These are phyloP conservation scores for Phaeosphaeriaceae sp. DNA, from an alignment of 2,329 filamentous ascomycete species.

Conservation along the genomic window DNA sequence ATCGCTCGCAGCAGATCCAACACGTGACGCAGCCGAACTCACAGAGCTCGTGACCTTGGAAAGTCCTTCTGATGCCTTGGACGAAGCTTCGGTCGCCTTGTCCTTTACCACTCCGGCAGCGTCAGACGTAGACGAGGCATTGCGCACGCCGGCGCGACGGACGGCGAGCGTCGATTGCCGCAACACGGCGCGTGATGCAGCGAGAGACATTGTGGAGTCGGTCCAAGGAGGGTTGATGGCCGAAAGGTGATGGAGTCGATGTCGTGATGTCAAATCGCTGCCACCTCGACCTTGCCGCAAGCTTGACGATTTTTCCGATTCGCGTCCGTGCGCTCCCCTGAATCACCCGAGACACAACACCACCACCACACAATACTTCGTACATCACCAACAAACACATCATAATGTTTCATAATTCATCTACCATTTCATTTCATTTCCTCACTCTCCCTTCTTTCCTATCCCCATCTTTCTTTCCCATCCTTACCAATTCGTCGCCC, in stretches of 20 bases:
- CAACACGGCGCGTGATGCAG: conserved; percentile 54
- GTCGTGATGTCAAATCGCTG: conserved; percentile 10
- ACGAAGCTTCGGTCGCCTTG: conserved; percentile 65
- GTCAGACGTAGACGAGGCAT: conserved; percentile 58
- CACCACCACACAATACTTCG: too few species aligned
- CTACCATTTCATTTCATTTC: neutral
- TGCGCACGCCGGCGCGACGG: conserved; percentile 53
- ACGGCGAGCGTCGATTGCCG: conserved; percentile 53
- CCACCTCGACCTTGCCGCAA: conserved; percentile 19
- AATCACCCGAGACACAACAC: neutral
- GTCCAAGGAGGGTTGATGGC: conserved; percentile 25
- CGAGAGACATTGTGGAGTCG: conserved; percentile 54
- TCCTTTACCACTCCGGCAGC: conserved; percentile 56
- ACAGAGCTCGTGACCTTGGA: conserved; percentile 81
- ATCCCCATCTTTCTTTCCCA: conserved; percentile 12
- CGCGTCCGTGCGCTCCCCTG: conserved; percentile 13
- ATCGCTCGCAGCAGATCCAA: conserved; percentile 61
- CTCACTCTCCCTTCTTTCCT: neutral
- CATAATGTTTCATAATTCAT: too few species aligned
- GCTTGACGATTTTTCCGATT: conserved; percentile 27
- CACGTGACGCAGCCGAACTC: conserved; percentile 76
- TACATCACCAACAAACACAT: too few species aligned
- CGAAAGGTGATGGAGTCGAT: conserved; percentile 14
- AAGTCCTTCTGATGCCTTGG: conserved; percentile 83
- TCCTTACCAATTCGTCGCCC: conserved; percentile 25